phyloP scores from a whole-genome alignment of 176 grass and related monocot species.

The sorghum (Sorghum bicolor) region Sorghum_bicolor_NCBIv3 NC_012871.2:50258501-50259000 shows the following conservation, averaged over 20 bases:
- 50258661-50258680: not conserved
- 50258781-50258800: not conserved
- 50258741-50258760: not conserved
- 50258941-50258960: too few relatives aligned
- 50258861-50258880: too few relatives aligned
- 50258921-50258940: too few relatives aligned
- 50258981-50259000: too few relatives aligned
- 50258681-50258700: too few relatives aligned
- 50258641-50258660: not conserved
- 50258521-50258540: constrained; percentile 58
- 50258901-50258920: too few relatives aligned
- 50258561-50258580: constrained; percentile 65
- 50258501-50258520: constrained; percentile 52
- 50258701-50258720: too few relatives aligned
- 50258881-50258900: too few relatives aligned
- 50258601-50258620: not conserved
- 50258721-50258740: not conserved
- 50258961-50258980: too few relatives aligned
- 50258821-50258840: too few relatives aligned
- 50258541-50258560: constrained; percentile 53
- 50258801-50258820: not conserved
- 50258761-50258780: not conserved
- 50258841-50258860: too few relatives aligned
- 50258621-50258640: not conserved
- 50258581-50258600: constrained; percentile 56